Conservation (phyloP, 139 green algal genomes). For the Yamagishiella unicocca region DNA sequence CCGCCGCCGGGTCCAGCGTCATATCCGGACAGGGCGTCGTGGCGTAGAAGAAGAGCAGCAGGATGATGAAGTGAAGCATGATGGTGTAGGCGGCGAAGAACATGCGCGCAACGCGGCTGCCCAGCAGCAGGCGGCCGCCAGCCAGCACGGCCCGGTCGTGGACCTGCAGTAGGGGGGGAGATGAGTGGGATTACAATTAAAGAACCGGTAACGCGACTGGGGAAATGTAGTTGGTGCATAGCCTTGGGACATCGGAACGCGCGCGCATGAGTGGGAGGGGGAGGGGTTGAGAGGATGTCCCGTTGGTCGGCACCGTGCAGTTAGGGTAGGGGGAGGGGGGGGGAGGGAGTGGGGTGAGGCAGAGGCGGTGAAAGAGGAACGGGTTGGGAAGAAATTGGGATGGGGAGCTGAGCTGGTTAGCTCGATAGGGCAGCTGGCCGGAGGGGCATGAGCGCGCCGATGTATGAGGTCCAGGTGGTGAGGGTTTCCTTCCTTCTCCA, state of each 20-base stretch:
- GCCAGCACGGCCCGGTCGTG: conserved; percentile 57
- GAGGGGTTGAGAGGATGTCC: no score
- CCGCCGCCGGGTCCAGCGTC: no score
- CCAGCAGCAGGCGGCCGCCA: conserved; percentile 56
- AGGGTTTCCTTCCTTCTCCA: no score
- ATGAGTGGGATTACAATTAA: no score
- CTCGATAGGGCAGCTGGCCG: no score
- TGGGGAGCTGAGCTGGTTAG: neutral
- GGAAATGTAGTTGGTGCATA: no score
- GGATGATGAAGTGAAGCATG: conserved; percentile 70
- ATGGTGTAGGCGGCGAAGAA: conserved; percentile 63
- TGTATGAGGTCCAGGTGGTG: no score
- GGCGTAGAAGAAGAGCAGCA: conserved; percentile 65
- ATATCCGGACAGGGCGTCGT: conserved; percentile 44
- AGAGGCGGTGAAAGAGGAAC: neutral
- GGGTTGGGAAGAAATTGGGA: neutral
- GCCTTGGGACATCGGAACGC: no score
- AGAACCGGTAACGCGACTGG: no score
- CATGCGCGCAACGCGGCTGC: conserved; percentile 53
- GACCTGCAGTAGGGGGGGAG: conserved; percentile 37
- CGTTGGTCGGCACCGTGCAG: neutral
- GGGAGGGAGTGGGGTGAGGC: neutral
- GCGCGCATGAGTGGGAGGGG: no score
- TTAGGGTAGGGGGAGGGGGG: neutral
- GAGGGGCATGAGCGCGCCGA: no score